Evolutionary conservation across 108 stramenopile genomes (phyloP), one percentile per base, ranked within the genome.

Genomic region (Cylindrotheca fusiformis): DNA sequence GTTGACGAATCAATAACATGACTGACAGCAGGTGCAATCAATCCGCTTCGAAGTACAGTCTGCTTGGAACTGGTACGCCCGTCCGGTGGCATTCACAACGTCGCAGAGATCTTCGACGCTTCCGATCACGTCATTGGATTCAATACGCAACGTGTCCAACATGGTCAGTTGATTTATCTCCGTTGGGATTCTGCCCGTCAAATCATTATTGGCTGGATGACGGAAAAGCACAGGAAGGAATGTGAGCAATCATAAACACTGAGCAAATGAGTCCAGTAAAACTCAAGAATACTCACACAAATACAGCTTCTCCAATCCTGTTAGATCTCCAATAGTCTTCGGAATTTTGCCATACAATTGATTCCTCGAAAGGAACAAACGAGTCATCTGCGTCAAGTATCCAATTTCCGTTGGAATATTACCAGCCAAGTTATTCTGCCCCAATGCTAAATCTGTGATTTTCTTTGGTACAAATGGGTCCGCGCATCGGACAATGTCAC

Each of bases 161-260:
- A 57, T 55, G 23, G 68, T 70, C 68, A 87, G 50, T 26, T 77
- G 54, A 26, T 76, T 79, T 20, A 87, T 60, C n/a, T 41, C 32
- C 2, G 78, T 24, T 1, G 80, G 65, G 10, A 87, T 49, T 8
- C 51, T 60, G 14, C 80, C 75, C 14, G 67, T 49, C 23, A 82
- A 54, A 14, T 48, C 54, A 58, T 87, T 87, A 54, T 79, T 67
- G 48, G 74, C 77, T 6, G 83, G 26, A 48, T 65, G 75, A 19
- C 83, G 41, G n/a, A n/a, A n/a, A n/a, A n/a, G n/a, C n/a, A n/a
- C n/a, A n/a, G n/a, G n/a, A n/a, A n/a, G n/a, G n/a, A n/a, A n/a
- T n/a, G n/a, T n/a, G n/a, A n/a, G n/a, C n/a, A n/a, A n/a, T n/a
- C n/a, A n/a, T n/a, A n/a, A n/a, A n/a, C n/a, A n/a, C n/a, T n/a